phyloP scores from a whole-genome alignment of 2,329 filamentous ascomycete species.

The Aspergillus phoenicis region DNA sequence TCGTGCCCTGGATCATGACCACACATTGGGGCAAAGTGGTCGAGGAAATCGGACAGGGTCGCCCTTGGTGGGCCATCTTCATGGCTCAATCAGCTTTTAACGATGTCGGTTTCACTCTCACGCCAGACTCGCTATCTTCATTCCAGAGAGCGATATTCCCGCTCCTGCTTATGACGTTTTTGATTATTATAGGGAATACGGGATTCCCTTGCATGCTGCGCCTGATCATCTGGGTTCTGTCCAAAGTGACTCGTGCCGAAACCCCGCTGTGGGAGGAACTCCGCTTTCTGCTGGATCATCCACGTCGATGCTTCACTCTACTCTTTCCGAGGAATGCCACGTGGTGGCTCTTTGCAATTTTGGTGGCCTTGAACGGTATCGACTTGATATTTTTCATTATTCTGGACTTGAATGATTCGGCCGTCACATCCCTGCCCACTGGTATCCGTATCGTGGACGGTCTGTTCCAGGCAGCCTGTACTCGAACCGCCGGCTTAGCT shows the following conservation, averaged over 20 bases:
- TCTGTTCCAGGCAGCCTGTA: conserved; percentile 85
- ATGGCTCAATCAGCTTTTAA: conserved; percentile 87
- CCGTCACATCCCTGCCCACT: conserved; percentile 68
- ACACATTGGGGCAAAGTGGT: conserved; percentile 67
- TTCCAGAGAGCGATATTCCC: conserved; percentile 78
- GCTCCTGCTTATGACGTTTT: conserved; percentile 75
- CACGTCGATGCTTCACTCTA: conserved; percentile 91
- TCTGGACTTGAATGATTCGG: conserved; percentile 76
- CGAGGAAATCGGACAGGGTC: conserved; percentile 61
- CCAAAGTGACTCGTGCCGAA: conserved; percentile 64
- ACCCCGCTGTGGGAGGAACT: conserved; percentile 86
- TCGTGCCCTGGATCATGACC: conserved; percentile 79
- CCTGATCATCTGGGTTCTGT: conserved; percentile 83
- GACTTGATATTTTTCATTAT: conserved; percentile 92
- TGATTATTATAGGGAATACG: conserved; percentile 94
- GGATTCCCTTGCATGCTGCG: conserved; percentile 94
- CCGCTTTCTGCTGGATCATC: conserved; percentile 87
- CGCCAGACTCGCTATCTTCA: conserved; percentile 88
- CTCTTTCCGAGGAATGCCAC: conserved; percentile 87
- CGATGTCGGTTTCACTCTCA: conserved; percentile 91
- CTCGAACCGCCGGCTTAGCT: conserved; percentile 85
- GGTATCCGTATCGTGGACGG: conserved; percentile 81
- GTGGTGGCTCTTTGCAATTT: conserved; percentile 92
- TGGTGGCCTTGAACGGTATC: conserved; percentile 77
- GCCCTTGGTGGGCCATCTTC: conserved; percentile 89